Evolutionary conservation across 2,329 filamentous ascomycete species (phyloP).

Genomic region (Scopulariopsis brevicaulis): DNA sequence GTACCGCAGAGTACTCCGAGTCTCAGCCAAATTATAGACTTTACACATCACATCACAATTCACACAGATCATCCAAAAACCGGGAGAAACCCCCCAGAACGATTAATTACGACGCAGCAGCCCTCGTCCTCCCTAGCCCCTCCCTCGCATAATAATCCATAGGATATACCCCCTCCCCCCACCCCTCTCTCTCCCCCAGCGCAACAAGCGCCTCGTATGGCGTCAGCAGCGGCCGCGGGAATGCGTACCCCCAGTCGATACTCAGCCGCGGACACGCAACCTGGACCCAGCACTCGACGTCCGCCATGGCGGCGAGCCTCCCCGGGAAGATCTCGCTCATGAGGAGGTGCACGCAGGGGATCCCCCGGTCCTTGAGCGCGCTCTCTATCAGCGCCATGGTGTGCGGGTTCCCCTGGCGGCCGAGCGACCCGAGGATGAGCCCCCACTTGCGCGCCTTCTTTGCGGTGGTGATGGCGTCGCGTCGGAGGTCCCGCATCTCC

Average conservation of each 20-base stretch:
- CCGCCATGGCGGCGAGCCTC: conserved; percentile 84
- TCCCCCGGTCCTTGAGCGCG: conserved; percentile 56
- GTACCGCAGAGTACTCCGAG: no score
- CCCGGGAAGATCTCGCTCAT: conserved; percentile 94
- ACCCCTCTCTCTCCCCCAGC: conserved; percentile 68
- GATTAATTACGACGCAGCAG: neutral
- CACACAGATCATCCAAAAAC: neutral
- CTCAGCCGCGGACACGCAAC: conserved; percentile 93
- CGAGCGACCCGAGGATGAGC: conserved; percentile 83
- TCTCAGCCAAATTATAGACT: neutral
- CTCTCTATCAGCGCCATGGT: conserved; percentile 81
- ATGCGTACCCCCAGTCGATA: conserved; percentile 98
- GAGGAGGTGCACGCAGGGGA: conserved; percentile 75
- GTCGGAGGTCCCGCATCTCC: conserved; percentile 75
- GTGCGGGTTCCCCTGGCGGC: conserved; percentile 89
- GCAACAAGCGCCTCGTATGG: conserved; percentile 92
- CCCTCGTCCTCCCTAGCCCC: conserved; percentile 70
- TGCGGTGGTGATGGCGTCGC: conserved; percentile 65
- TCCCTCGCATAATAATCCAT: conserved; percentile 98
- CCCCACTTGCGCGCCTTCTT: conserved; percentile 81
- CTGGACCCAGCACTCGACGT: conserved; percentile 97
- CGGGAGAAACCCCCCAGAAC: neutral
- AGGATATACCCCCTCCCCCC: conserved; percentile 69
- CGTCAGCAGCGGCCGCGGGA: conserved; percentile 75
- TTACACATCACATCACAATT: neutral